Evolutionary conservation across 441 rosid species (phyloP).

Genomic region (Pelargonium citronellum): DNA sequence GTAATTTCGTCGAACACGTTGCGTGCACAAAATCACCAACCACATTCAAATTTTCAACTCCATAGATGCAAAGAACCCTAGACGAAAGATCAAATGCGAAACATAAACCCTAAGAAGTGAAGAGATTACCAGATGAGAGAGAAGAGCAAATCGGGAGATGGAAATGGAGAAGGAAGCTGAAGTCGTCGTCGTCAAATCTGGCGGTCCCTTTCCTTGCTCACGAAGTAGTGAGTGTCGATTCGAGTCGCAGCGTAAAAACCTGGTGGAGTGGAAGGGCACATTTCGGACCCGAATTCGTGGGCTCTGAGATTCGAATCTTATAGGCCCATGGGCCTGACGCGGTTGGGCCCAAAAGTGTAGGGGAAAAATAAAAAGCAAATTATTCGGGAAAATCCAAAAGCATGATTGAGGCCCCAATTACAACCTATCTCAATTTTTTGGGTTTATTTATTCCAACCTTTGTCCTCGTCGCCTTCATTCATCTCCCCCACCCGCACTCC

Average conservation of each 20-base stretch:
- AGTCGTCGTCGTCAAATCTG: not conserved
- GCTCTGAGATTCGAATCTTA: too few relatives aligned
- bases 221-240: not conserved
- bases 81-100: not conserved
- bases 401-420: not conserved
- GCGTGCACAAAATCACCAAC: not conserved
- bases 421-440: not conserved
- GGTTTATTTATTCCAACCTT: slow-evolving; percentile 21
- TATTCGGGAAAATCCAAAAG: too few relatives aligned
- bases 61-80: not conserved
- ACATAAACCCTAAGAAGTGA: not conserved
- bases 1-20: slow-evolving; percentile 18
- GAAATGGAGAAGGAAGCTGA: not conserved
- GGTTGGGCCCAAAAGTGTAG: too few relatives aligned
- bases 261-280: too few relatives aligned
- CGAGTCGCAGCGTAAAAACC: not conserved
- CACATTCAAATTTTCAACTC: not conserved
- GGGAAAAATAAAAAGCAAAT: too few relatives aligned
- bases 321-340: too few relatives aligned
- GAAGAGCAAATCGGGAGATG: not conserved
- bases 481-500: not conserved
- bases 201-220: not conserved
- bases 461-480: slow-evolving; percentile 20
- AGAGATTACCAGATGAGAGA: not conserved
- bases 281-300: too few relatives aligned